Base-by-base conservation (phyloP, 139 green algal species). In the Tetraselmis chui region DNA sequence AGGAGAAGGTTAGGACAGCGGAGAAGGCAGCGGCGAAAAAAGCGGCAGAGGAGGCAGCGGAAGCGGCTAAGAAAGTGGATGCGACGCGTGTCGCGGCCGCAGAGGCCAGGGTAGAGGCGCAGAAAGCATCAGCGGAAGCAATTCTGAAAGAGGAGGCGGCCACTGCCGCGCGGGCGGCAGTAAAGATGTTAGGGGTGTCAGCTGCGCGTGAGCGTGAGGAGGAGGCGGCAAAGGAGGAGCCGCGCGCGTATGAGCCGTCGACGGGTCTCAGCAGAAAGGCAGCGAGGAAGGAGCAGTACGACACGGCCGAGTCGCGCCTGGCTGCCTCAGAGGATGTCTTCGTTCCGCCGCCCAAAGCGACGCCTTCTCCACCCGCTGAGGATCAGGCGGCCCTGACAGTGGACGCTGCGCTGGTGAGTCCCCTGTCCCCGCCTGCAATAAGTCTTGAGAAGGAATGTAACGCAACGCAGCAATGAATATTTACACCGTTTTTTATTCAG, bases 241-340 rank as follows among this genome's bases (percentile, higher is more conserved):
- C 76, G 58, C 76, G 28, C 29, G n/a, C 29, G 2, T 58, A 1
- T 2, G 23, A 32, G 24, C 24, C 76, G 2, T 24, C 25, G n/a
- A n/a, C 23, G 26, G 25, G 24, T 24, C 28, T 25, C 2, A 25
- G 31, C 32, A 27, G 32, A 30, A 30, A 82, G 79, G 79, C 83
- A 59, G 11, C 25, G 22, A 80, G 76, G 74, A 78, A 88, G 75
- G 85, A 81, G 67, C 59, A 82, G 45, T 76, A 80, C 2, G 77
- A 79, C 31, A 82, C 75, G 1, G 82, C 78, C 59, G 80, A 80
- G 79, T 2, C n/a, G 0, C 79, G 2, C 2, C 81, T 83, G 81
- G 75, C 75, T 76, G 30, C 74, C 58, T 28, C 76, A 30, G 81
- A 1, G 76, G 76, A 80, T 59, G 76, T 31, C 2, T 80, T 59